Evolutionary conservation across 768 basidiomycete species (phyloP).

Genomic region (Hericium coralloides): DNA sequence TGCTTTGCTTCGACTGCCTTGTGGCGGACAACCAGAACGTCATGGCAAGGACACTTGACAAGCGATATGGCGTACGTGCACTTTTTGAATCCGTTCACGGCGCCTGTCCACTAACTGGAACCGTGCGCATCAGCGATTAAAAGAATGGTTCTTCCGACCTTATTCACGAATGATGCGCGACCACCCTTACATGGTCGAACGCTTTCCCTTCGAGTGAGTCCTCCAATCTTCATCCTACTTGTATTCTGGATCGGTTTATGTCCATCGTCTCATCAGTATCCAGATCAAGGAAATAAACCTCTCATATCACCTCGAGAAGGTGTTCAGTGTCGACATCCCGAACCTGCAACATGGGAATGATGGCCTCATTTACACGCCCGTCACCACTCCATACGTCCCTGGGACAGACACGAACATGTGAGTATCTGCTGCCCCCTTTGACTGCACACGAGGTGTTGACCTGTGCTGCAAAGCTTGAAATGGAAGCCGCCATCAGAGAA

Average conservation of each 20-base stretch:
- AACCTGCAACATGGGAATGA: constrained; percentile 86
- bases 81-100: not conserved
- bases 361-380: constrained; percentile 94
- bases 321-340: constrained; percentile 79
- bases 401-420: constrained; percentile 89
- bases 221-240: not conserved
- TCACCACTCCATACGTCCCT: constrained; percentile 65
- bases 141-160: constrained; percentile 76
- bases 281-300: constrained; percentile 79
- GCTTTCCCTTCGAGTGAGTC: constrained; percentile 78
- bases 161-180: constrained; percentile 61
- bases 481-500: constrained; percentile 99
- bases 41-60: constrained; percentile 75
- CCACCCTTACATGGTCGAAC: constrained; percentile 53
- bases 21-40: constrained; percentile 81
- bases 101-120: not conserved
- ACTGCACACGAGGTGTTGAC: not conserved
- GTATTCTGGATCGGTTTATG: not conserved
- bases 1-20: constrained; percentile 88
- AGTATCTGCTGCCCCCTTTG: constrained; percentile 17
- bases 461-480: constrained; percentile 58
- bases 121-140: constrained; percentile 47
- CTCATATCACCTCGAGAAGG: constrained; percentile 82
- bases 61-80: constrained; percentile 77
- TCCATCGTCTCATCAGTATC: constrained; percentile 40